phyloP scores from a whole-genome alignment of 352 stramenopile genomes.

The Globisporangium nagaii region DNA sequence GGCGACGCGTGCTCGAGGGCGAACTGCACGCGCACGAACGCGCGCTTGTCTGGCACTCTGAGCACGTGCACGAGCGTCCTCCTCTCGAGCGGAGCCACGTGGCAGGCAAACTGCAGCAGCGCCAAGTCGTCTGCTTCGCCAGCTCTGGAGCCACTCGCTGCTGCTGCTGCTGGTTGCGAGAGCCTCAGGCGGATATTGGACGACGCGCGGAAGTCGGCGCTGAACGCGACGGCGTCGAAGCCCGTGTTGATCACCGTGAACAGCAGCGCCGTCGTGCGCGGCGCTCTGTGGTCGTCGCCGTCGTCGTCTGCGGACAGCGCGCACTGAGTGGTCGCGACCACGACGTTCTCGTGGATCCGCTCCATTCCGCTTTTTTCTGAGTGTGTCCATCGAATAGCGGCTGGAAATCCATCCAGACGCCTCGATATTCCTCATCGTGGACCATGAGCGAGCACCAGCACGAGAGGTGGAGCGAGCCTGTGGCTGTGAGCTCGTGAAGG shows the following conservation, averaged over 20 bases:
- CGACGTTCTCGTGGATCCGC: conserved; percentile 24
- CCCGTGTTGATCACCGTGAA: conserved; percentile 41
- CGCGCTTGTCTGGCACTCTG: conserved; percentile 18
- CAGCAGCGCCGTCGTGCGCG: conserved; percentile 19
- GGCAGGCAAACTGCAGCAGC: conserved; percentile 18
- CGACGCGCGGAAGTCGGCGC: conserved; percentile 41
- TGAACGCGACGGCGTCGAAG: conserved; percentile 26
- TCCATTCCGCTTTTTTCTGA: conserved; percentile 5
- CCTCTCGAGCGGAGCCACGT: conserved; percentile 32
- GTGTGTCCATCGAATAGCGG: neutral
- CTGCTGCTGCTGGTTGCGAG: neutral
- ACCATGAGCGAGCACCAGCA: too few species aligned
- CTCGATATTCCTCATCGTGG: too few species aligned
- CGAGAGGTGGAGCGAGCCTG: too few species aligned
- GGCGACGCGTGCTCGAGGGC: neutral
- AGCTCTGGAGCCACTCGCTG: neutral
- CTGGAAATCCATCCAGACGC: too few species aligned
- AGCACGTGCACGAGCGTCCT: conserved; percentile 24
- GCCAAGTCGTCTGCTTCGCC: neutral
- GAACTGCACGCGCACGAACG: conserved; percentile 46
- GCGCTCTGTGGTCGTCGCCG: neutral
- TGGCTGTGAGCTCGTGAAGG: too few species aligned
- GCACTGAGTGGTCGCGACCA: conserved; percentile 22
- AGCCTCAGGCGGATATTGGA: conserved; percentile 26
- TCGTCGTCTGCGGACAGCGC: conserved; percentile 1